Conservation (phyloP, 2,329 filamentous ascomycete species). For the Metarhizium rileyi region DNA sequence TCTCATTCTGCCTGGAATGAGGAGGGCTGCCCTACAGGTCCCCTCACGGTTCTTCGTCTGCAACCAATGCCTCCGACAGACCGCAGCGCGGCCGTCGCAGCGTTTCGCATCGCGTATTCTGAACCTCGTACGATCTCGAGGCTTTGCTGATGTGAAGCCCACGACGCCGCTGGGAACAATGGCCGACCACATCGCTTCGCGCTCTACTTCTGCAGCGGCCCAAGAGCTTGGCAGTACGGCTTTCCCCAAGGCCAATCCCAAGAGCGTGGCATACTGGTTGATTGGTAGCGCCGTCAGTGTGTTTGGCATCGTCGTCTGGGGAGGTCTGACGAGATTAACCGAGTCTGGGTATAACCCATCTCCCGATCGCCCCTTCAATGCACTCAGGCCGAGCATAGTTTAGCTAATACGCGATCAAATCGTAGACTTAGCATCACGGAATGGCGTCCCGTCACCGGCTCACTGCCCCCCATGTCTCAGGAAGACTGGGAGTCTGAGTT, state of each 20-base stretch:
- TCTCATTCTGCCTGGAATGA: conserved; percentile 30
- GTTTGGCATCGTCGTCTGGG: conserved; percentile 94
- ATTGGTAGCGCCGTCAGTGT: conserved; percentile 85
- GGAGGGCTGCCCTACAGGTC: conserved; percentile 29
- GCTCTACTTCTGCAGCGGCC: conserved; percentile 11
- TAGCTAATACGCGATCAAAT: neutral
- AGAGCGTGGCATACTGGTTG: conserved; percentile 82
- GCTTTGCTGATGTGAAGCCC: conserved; percentile 25
- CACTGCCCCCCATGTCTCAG: conserved; percentile 67
- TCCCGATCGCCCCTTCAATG: neutral
- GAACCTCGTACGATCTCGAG: conserved; percentile 28
- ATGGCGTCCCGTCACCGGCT: conserved; percentile 95
- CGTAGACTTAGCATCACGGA: conserved; percentile 89
- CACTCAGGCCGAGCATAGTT: neutral
- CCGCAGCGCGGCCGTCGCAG: conserved; percentile 13
- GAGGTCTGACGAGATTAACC: conserved; percentile 84
- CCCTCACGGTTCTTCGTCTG: conserved; percentile 33
- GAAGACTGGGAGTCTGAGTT: conserved; percentile 91
- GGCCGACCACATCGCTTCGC: conserved; percentile 16
- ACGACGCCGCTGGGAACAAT: conserved; percentile 19
- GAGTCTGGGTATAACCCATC: conserved; percentile 66
- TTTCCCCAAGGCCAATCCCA: conserved; percentile 57
- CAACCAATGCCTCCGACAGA: conserved; percentile 37
- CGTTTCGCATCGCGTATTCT: conserved; percentile 28
- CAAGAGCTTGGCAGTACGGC: conserved; percentile 23